A percentile compares a stretch with the other conserved stretches of the same genome.
Evolutionary conservation across 208 protist species (phyloP).

Genomic region (Perkinsela sp.): DNA sequence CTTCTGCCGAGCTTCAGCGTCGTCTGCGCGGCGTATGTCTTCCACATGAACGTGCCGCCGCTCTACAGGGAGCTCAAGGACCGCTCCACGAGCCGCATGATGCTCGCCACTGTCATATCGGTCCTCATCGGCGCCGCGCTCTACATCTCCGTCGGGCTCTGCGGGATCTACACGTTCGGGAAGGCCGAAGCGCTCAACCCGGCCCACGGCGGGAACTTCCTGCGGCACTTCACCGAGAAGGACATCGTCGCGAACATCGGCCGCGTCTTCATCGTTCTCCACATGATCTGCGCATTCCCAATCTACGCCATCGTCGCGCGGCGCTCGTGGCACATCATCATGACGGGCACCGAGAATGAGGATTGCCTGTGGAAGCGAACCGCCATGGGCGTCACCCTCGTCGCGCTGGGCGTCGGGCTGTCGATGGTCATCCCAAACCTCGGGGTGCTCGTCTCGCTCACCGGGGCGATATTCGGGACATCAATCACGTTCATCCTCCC

Average conservation of each 20-base stretch:
- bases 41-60: slow-evolving; percentile 7
- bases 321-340: slow-evolving; percentile 5
- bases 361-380: not conserved
- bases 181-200: not conserved
- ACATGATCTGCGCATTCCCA: slow-evolving; percentile 6
- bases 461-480: not conserved
- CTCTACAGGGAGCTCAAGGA: slow-evolving; percentile 7
- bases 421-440: not conserved
- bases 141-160: slow-evolving; percentile 6
- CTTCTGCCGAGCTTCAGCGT: slow-evolving; percentile 6
- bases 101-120: not conserved
- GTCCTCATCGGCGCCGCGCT: slow-evolving; percentile 2
- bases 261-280: slow-evolving; percentile 4
- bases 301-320: slow-evolving; percentile 5
- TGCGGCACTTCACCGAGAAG: slow-evolving; percentile 2
- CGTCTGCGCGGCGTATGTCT: slow-evolving; percentile 7
- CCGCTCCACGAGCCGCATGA: slow-evolving; percentile 5
- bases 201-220: slow-evolving; percentile 1
- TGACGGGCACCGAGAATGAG: not conserved
- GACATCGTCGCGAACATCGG: slow-evolving; percentile 7
- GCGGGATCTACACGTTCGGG: slow-evolving; percentile 5
- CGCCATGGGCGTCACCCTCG: not conserved
- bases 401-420: not conserved
- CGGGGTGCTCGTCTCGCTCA: not conserved
- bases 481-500: not conserved